Conservation (phyloP, 2,329 filamentous ascomycete genomes). For the Canariomyces notabilis region DNA sequence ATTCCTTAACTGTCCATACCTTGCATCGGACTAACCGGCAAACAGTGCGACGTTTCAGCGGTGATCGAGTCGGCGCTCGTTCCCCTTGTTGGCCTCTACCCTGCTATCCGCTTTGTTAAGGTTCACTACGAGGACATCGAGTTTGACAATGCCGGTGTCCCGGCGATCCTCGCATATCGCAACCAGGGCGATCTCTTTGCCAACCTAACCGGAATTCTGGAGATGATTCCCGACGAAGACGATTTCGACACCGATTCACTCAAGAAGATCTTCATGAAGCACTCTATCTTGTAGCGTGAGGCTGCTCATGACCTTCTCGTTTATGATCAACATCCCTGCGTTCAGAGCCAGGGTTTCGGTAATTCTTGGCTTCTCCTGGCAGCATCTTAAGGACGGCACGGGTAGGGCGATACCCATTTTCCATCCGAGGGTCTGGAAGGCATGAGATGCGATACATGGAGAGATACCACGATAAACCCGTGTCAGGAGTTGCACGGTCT, state of each 20-base stretch:
- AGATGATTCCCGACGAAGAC: constrained; percentile 72
- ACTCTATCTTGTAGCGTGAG: constrained; percentile 40
- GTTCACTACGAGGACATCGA: constrained; percentile 89
- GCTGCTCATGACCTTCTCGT: background rate
- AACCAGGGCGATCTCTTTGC: constrained; percentile 85
- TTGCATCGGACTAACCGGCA: constrained; percentile 20
- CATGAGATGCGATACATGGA: background rate
- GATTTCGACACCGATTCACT: constrained; percentile 52
- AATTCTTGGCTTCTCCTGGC: background rate
- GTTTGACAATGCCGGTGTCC: constrained; percentile 83
- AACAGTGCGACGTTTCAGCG: constrained; percentile 70
- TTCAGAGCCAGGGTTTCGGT: background rate
- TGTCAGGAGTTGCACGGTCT: background rate
- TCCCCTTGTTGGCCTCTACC: constrained; percentile 66
- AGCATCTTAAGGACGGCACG: background rate
- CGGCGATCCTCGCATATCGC: constrained; percentile 82
- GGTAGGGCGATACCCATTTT: background rate
- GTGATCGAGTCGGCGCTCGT: constrained; percentile 74
- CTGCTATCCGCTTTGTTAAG: constrained; percentile 79
- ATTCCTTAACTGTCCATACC: constrained; percentile 21
- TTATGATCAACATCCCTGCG: background rate
- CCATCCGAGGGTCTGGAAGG: background rate
- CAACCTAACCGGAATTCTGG: constrained; percentile 79
- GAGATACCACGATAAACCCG: constrained; percentile 7
- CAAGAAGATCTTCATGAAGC: constrained; percentile 46